These are phyloP conservation scores for Fusarium coffeatum DNA, from an alignment of 2,329 filamentous ascomycete genomes.

Conservation along the genomic window DNA sequence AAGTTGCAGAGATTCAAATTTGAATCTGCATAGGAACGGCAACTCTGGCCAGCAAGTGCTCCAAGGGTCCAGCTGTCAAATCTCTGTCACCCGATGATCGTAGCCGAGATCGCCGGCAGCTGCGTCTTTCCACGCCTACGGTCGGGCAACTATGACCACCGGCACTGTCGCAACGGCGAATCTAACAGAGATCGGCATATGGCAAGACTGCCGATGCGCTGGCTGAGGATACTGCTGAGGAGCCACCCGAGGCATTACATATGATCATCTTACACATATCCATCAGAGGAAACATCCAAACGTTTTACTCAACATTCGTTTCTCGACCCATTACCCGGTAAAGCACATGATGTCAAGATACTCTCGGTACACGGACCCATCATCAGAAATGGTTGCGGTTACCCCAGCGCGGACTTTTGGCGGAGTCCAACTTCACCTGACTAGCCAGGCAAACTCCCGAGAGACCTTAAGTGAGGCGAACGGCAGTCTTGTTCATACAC, in stretches of 20 bases:
- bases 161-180: neutral
- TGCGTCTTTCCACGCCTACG: slow-evolving; percentile 18
- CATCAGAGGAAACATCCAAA: neutral
- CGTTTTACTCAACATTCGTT: neutral
- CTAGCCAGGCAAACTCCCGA: neutral
- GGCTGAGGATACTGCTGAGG: neutral
- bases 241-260: neutral
- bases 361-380: neutral
- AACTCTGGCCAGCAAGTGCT: neutral
- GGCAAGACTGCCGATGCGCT: neutral
- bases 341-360: slow-evolving; percentile 8
- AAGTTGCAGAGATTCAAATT: neutral
- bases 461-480: neutral
- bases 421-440: slow-evolving; percentile 10
- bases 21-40: neutral
- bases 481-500: neutral
- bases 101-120: slow-evolving; percentile 37
- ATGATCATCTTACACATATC: neutral
- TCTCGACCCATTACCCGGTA: slow-evolving; percentile 1
- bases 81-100: slow-evolving; percentile 16
- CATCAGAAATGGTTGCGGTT: neutral
- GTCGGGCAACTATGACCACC: neutral
- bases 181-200: neutral
- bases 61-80: slow-evolving; percentile 1
- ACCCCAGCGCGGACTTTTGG: neutral